Evolutionary conservation across 169 alveolate species (phyloP).

Genomic region (Eimeria falciformis): DNA sequence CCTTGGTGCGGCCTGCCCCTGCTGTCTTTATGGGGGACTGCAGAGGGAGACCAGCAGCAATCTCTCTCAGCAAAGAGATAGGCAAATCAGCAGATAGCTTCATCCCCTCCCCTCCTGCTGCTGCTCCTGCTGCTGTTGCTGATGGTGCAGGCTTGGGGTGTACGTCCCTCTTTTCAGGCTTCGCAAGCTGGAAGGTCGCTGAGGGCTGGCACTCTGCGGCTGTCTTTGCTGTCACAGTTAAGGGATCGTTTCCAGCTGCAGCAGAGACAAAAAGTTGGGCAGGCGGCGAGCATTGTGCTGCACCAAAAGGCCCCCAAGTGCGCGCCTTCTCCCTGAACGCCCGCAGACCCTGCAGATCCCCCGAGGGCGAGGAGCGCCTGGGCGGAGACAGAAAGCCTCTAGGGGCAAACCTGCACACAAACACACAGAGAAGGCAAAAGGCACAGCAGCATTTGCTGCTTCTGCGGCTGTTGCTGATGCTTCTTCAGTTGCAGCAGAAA

Average conservation of each 20-base stretch:
- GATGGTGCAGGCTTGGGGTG: too few relatives aligned
- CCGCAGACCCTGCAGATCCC: neutral
- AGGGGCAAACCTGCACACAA: constrained; percentile 18
- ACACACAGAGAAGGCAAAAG: neutral
- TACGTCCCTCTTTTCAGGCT: too few relatives aligned
- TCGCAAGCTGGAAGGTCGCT: too few relatives aligned
- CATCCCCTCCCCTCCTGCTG: neutral
- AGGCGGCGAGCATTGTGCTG: constrained; percentile 22
- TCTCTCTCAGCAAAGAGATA: constrained; percentile 59
- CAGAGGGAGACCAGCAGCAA: constrained; percentile 67
- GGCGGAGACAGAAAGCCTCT: neutral
- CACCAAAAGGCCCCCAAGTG: neutral
- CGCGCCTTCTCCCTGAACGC: neutral
- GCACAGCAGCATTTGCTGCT: neutral
- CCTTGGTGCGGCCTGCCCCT: constrained; percentile 65
- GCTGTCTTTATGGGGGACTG: constrained; percentile 49
- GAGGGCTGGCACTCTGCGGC: neutral
- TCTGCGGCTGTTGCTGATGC: constrained; percentile 5
- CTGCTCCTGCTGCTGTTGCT: constrained; percentile 36
- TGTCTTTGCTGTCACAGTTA: neutral
- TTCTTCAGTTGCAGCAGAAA: neutral
- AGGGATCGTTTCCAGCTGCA: neutral
- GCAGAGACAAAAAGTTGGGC: constrained; percentile 72
- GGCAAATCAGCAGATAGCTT: constrained; percentile 34
- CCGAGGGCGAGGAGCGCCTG: too few relatives aligned